A percentile compares a stretch with the other conserved stretches of the same genome.
Evolutionary conservation across 257 asterid species (phyloP).

Genomic region (Solanum chaucha): DNA sequence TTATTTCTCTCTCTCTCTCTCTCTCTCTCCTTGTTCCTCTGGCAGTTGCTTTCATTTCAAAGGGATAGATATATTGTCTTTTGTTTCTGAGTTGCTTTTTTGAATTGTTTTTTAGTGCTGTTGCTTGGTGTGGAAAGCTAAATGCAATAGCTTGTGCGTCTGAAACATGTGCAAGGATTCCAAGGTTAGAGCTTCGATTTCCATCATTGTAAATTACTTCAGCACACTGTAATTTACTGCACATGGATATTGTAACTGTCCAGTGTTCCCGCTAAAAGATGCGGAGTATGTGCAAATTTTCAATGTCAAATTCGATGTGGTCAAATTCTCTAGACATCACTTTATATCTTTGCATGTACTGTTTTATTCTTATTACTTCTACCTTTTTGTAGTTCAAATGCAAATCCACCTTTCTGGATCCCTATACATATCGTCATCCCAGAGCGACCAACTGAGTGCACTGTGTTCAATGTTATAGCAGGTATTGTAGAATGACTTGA

Average conservation of each 20-base stretch:
- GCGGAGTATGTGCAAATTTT: not conserved
- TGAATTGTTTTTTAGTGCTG: slow-evolving; percentile 48
- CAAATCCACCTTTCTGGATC: slow-evolving; percentile 96
- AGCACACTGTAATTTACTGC: not conserved
- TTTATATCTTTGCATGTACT: not conserved
- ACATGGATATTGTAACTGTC: not conserved
- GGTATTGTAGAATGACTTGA: slow-evolving; percentile 30
- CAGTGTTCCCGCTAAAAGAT: not conserved
- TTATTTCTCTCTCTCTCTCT: not conserved
- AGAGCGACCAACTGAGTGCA: slow-evolving; percentile 94
- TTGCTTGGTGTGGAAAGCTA: slow-evolving; percentile 98
- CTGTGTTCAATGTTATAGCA: slow-evolving; percentile 93
- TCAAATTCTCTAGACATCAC: not conserved
- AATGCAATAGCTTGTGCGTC: slow-evolving; percentile 96
- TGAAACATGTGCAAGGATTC: slow-evolving; percentile 97
- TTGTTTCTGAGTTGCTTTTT: not conserved
- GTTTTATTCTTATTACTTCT: not conserved
- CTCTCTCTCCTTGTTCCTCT: not conserved
- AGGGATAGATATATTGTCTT: not conserved
- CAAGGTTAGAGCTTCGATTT: slow-evolving; percentile 46
- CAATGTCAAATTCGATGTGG: not conserved
- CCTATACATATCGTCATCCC: slow-evolving; percentile 94
- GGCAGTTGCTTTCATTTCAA: not conserved
- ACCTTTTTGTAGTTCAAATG: slow-evolving; percentile 54
- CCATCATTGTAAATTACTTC: not conserved